A percentile compares a stretch with the other conserved stretches of the same genome.
phyloP scores from a whole-genome alignment of 1,139 yeast species.

The Hansenula lynferdii region DNA sequence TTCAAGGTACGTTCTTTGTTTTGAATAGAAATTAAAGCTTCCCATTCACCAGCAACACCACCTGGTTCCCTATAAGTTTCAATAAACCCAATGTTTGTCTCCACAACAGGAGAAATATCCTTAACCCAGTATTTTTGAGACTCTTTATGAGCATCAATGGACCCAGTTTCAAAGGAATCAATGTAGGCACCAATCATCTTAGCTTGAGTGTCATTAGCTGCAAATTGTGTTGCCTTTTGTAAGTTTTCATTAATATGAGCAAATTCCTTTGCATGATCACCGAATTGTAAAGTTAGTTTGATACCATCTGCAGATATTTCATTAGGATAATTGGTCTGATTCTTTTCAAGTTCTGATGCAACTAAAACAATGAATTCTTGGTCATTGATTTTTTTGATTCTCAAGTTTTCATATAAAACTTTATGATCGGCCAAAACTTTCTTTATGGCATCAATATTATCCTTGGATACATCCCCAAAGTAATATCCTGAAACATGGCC shows the following conservation, averaged over 20 bases:
- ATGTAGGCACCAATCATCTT: slow-evolving; percentile 63
- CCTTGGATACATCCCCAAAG: slow-evolving; percentile 43
- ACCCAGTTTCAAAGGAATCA: slow-evolving; percentile 72
- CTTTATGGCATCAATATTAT: slow-evolving; percentile 64
- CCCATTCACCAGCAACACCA: slow-evolving; percentile 94
- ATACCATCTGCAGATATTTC: slow-evolving; percentile 30
- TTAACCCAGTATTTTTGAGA: slow-evolving; percentile 88
- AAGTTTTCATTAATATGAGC: slow-evolving; percentile 51
- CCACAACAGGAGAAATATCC: slow-evolving; percentile 78
- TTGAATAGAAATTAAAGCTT: slow-evolving; percentile 89
- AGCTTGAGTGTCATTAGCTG: slow-evolving; percentile 68
- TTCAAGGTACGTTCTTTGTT: slow-evolving; percentile 82
- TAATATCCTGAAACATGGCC: slow-evolving; percentile 79
- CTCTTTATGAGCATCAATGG: slow-evolving; percentile 78
- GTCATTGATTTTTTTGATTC: slow-evolving; percentile 51
- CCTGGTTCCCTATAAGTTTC: slow-evolving; percentile 92
- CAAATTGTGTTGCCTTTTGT: slow-evolving; percentile 51
- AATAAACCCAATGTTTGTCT: slow-evolving; percentile 83
- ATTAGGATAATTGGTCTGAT: slow-evolving; percentile 39
- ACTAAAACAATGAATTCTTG: slow-evolving; percentile 49
- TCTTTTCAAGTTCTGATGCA: slow-evolving; percentile 48
- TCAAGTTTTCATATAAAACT: slow-evolving; percentile 79
- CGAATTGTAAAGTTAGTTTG: slow-evolving; percentile 54
- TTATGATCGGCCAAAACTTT: slow-evolving; percentile 54
- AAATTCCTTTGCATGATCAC: slow-evolving; percentile 73